Conservation (phyloP, 192 early-diverging fungal species). For the Coemansia interrupta region DNA sequence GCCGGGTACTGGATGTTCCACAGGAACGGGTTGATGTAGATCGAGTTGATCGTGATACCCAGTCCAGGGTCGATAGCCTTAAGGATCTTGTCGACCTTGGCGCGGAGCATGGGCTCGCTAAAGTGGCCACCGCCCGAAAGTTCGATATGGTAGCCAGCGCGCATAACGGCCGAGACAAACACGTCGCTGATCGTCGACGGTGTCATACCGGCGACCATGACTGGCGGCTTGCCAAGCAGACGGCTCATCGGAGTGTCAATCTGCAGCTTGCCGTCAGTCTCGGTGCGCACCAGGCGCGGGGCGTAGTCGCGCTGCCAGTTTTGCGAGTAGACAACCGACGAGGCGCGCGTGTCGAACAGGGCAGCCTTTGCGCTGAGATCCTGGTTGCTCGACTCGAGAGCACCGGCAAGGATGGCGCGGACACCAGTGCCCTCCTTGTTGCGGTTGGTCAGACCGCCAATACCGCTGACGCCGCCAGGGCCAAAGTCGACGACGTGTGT, state of each 20-base stretch:
- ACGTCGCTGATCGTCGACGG: conserved; percentile 77
- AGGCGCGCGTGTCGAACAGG: conserved; percentile 73
- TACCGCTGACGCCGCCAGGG: conserved; percentile 81
- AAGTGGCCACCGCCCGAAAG: conserved; percentile 91
- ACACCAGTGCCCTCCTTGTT: conserved; percentile 92
- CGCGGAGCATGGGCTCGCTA: conserved; percentile 73
- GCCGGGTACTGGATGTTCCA: conserved; percentile 87
- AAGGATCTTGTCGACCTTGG: conserved; percentile 80
- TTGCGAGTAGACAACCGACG: conserved; percentile 71
- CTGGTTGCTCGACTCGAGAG: conserved; percentile 46
- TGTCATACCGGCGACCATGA: conserved; percentile 95
- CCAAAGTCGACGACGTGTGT: conserved; percentile 94
- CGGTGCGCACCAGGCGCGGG: conserved; percentile 74
- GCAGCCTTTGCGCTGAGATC: conserved; percentile 76
- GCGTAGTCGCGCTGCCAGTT: conserved; percentile 86
- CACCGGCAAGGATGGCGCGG: conserved; percentile 45
- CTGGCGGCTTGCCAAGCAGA: conserved; percentile 80
- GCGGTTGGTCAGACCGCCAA: conserved; percentile 84
- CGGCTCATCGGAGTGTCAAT: conserved; percentile 85
- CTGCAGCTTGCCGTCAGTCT: conserved; percentile 67
- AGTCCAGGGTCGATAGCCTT: conserved; percentile 71
- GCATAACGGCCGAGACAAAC: conserved; percentile 84
- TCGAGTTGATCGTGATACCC: conserved; percentile 82
- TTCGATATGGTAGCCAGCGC: conserved; percentile 88
- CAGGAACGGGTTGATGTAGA: conserved; percentile 85